Conservation (phyloP, 148 eudicot genomes). For the Polygonum aviculare region DNA sequence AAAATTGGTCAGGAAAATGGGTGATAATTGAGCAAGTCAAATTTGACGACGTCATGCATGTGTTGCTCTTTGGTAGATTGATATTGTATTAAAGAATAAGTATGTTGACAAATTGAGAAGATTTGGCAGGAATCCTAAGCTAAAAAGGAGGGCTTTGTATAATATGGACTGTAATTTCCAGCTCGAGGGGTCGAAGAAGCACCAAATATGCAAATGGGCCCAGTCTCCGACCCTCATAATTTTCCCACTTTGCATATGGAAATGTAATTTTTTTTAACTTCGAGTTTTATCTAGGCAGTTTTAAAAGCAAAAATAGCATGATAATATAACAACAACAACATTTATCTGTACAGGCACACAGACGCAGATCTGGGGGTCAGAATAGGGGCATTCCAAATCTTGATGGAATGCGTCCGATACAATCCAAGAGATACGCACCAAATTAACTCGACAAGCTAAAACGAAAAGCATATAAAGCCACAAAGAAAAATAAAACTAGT, state of each 20-base stretch:
- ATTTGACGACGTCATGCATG: neutral
- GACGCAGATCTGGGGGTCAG: no score
- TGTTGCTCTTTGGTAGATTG: neutral
- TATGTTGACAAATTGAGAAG: neutral
- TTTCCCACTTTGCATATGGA: neutral
- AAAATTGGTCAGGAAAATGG: neutral
- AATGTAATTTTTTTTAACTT: neutral
- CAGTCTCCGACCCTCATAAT: neutral
- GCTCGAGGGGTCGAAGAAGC: neutral
- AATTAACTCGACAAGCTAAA: no score
- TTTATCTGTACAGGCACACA: no score
- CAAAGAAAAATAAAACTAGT: no score
- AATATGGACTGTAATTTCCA: neutral
- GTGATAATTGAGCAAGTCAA: neutral
- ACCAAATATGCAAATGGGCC: neutral
- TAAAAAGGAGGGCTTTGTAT: neutral
- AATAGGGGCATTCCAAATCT: no score
- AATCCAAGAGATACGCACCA: no score
- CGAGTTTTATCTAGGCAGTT: no score
- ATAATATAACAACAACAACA: no score
- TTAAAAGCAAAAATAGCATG: no score
- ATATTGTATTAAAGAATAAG: neutral
- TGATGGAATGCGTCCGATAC: no score
- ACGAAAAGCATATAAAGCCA: no score
- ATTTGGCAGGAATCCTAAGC: constrained; percentile 7